Base-by-base conservation (phyloP, 2,329 filamentous ascomycete genomes). In the Fusarium musae region DNA sequence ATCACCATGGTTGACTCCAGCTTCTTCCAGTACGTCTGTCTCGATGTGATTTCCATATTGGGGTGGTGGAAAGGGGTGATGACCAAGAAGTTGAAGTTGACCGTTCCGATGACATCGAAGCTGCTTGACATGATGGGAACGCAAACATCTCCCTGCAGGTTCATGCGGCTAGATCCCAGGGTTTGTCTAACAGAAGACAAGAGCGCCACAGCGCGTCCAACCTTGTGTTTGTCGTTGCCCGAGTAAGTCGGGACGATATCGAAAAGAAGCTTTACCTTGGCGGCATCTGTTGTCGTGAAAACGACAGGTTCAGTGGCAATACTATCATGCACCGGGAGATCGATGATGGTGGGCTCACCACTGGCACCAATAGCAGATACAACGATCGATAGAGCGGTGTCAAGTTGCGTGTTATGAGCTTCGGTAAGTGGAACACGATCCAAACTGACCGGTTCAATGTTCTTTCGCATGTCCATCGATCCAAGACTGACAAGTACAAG, bases 21-120 rank as follows among this genome's bases (percentile, higher is more conserved):
- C 80, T 94, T 97, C 84, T 94, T 97, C 96, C 96, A 99, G 82
- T 98, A 99, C 1, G 95, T 98, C 79, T 97, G 93, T 65, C 95
- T 89, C 40, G 94, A 93, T 2, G 93, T 96, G 73, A 98, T 91
- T 63, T 93, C 93, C 92, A 99, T 96, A 68, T 97, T 97, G 11
- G 94, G 94, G 80, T 98, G 96, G 23, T 91, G 89, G 83, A 99
- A 99, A 1, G 96, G 96, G 2, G 94, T 98, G 76, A 99, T 95
- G 78, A 98, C 90, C 37, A 97, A 85, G 80, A 98, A 98, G 82
- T 98, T 98, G 87, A 99, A 99, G 78, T 97, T 97, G 75, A 99
- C 93, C 0, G 92, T 91, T 21, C 96, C 97, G 74, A 99, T 98
- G 15, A 98, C 92, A 68, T 98, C 96, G 39, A 98, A 85, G 67